These are phyloP conservation scores for Phaeosphaeriaceae sp. DNA, from an alignment of 2,329 filamentous ascomycete genomes.

Conservation along the genomic window DNA sequence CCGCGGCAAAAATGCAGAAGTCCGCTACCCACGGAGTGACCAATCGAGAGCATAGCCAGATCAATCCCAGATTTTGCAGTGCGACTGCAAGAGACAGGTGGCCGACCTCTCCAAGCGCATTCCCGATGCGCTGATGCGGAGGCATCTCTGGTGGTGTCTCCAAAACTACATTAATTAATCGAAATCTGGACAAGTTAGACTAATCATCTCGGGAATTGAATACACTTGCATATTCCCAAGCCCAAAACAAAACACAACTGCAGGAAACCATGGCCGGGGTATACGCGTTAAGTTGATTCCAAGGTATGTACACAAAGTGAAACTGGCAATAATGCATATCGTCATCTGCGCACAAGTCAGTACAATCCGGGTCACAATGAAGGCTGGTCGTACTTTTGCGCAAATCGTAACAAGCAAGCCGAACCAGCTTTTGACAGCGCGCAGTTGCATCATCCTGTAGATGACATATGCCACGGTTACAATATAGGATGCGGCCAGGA, in stretches of 20 bases:
- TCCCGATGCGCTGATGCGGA: constrained; percentile 73
- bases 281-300: constrained; percentile 79
- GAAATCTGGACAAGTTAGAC: constrained; percentile 57
- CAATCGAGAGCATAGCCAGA: constrained; percentile 70
- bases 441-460: constrained; percentile 71
- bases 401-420: constrained; percentile 76
- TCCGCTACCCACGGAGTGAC: constrained; percentile 75
- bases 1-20: constrained; percentile 78
- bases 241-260: constrained; percentile 79
- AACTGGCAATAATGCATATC: constrained; percentile 78
- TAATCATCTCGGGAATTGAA: not conserved
- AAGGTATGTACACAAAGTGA: constrained; percentile 79
- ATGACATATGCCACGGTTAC: constrained; percentile 72
- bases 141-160: constrained; percentile 73
- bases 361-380: not conserved
- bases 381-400: constrained; percentile 59
- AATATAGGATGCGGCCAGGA: constrained; percentile 71
- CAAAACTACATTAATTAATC: constrained; percentile 79
- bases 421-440: constrained; percentile 77
- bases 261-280: constrained; percentile 76
- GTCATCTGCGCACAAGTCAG: constrained; percentile 56
- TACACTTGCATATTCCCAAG: constrained; percentile 71
- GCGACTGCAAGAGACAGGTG: constrained; percentile 74
- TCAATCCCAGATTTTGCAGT: constrained; percentile 72
- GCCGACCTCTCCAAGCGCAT: constrained; percentile 77